Conservation (phyloP, 331 rosid species). For the Acacia concinna region DNA sequence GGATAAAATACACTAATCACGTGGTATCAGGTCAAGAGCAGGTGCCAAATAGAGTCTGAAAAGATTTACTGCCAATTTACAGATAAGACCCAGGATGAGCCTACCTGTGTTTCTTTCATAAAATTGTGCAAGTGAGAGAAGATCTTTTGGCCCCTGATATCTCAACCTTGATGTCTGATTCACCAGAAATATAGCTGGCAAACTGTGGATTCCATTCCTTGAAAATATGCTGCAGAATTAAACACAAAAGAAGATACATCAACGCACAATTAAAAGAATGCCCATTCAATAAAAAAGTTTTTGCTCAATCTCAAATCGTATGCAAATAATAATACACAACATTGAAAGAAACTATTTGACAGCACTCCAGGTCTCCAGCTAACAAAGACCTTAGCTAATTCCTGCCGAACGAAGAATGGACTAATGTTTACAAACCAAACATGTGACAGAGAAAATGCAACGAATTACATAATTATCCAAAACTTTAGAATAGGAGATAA, state of each 20-base stretch:
- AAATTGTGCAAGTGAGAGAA: constrained; percentile 53
- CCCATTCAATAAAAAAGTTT: background rate
- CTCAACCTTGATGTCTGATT: constrained; percentile 63
- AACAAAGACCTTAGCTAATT: constrained; percentile 13
- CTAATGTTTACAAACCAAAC: constrained; percentile 15
- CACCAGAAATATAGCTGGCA: constrained; percentile 73
- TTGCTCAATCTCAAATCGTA: background rate
- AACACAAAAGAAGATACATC: constrained; percentile 8
- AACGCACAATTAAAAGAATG: background rate
- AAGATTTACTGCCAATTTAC: background rate
- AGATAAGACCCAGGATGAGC: constrained; percentile 20
- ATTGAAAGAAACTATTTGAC: constrained; percentile 10
- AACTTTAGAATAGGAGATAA: constrained; percentile 17
- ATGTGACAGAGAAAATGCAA: constrained; percentile 22
- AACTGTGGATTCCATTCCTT: constrained; percentile 70
- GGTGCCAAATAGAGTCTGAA: background rate
- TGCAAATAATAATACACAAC: background rate
- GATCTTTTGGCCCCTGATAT: constrained; percentile 64
- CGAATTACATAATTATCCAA: constrained; percentile 15
- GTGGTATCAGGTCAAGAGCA: background rate
- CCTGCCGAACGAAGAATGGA: constrained; percentile 12
- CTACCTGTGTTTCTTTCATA: constrained; percentile 66
- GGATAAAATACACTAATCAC: background rate
- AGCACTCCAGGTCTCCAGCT: background rate
- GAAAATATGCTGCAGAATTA: constrained; percentile 66